Conservation (phyloP, 2,329 filamentous ascomycete species). For the Epicoccum sorghinum region DNA sequence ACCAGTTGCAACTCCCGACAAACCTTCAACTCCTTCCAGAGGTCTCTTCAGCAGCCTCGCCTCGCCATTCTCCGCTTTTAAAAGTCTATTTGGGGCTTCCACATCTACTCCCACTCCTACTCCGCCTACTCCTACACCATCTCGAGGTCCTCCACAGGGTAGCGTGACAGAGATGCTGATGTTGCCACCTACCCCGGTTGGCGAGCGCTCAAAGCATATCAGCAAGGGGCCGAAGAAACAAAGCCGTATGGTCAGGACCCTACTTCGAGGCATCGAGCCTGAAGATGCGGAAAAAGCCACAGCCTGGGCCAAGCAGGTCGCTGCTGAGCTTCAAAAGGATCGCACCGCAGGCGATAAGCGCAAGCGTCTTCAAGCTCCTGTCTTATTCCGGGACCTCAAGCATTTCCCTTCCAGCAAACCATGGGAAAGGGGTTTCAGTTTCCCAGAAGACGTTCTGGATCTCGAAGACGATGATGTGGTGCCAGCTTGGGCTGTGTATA, state of each 20-base stretch:
- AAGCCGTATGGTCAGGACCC: slow-evolving; percentile 22
- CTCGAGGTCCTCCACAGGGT: slow-evolving; percentile 18
- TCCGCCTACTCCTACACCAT: slow-evolving; percentile 17
- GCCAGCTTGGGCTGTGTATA: slow-evolving; percentile 40
- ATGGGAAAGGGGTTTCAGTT: slow-evolving; percentile 41
- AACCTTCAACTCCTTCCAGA: slow-evolving; percentile 4
- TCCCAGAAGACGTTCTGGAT: slow-evolving; percentile 33
- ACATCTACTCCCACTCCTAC: background rate
- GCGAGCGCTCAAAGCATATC: slow-evolving; percentile 29
- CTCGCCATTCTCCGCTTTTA: slow-evolving; percentile 30
- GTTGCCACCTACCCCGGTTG: slow-evolving; percentile 35
- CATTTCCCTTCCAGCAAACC: slow-evolving; percentile 39
- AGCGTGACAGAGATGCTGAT: slow-evolving; percentile 32
- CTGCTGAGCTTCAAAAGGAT: slow-evolving; percentile 27
- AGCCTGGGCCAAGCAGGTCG: slow-evolving; percentile 34
- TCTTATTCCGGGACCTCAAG: slow-evolving; percentile 34
- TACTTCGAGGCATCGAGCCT: slow-evolving; percentile 29
- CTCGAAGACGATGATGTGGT: slow-evolving; percentile 36
- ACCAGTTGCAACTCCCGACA: background rate
- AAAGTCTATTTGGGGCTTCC: slow-evolving; percentile 21
- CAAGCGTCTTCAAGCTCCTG: slow-evolving; percentile 32
- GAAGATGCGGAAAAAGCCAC: slow-evolving; percentile 28
- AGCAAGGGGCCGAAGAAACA: slow-evolving; percentile 23
- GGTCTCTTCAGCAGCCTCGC: slow-evolving; percentile 19
- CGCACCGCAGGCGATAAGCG: slow-evolving; percentile 36